A percentile compares a stretch with the other conserved stretches of the same genome.
Evolutionary conservation across 208 protist species (phyloP).

Genomic region (Crithidia acanthocephali): DNA sequence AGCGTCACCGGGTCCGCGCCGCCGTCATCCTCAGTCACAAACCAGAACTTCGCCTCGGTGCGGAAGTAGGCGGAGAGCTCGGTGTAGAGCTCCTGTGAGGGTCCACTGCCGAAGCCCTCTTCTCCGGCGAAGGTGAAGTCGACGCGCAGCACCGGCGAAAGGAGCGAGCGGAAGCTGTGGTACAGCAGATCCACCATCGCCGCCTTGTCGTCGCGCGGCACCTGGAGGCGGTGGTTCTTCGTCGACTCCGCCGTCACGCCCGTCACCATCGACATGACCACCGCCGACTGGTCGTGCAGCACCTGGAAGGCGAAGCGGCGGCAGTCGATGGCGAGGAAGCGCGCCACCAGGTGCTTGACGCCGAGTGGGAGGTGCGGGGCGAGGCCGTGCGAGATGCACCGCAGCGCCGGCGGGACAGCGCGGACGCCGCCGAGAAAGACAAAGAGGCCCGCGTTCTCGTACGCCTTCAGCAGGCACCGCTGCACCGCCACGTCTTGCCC

Average conservation of each 20-base stretch:
- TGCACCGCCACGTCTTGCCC: slow-evolving; percentile 37
- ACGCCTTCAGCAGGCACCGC: slow-evolving; percentile 61
- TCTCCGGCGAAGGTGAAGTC: slow-evolving; percentile 83
- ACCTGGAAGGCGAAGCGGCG: slow-evolving; percentile 71
- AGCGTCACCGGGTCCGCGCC: slow-evolving; percentile 29
- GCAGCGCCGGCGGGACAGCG: slow-evolving; percentile 52
- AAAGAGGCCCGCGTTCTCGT: slow-evolving; percentile 21
- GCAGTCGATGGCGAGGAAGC: slow-evolving; percentile 75
- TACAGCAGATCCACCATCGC: slow-evolving; percentile 43
- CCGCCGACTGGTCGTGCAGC: slow-evolving; percentile 61
- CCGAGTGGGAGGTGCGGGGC: slow-evolving; percentile 44
- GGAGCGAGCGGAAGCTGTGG: slow-evolving; percentile 48
- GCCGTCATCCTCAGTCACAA: slow-evolving; percentile 57
- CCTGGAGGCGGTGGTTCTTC: slow-evolving; percentile 41
- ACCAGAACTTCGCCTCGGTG: slow-evolving; percentile 56
- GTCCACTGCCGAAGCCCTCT: slow-evolving; percentile 84
- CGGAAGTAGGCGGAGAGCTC: slow-evolving; percentile 64
- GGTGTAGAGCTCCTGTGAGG: slow-evolving; percentile 89
- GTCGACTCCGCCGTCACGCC: slow-evolving; percentile 37
- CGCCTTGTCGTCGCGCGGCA: slow-evolving; percentile 43
- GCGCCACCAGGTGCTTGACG: slow-evolving; percentile 59
- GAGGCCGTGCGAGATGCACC: slow-evolving; percentile 34
- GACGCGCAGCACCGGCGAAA: slow-evolving; percentile 62
- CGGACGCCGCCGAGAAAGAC: slow-evolving; percentile 63
- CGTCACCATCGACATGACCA: slow-evolving; percentile 57